These are phyloP conservation scores for Heliosperma pusillum DNA, from an alignment of 148 eudicot species.

Conservation along the genomic window DNA sequence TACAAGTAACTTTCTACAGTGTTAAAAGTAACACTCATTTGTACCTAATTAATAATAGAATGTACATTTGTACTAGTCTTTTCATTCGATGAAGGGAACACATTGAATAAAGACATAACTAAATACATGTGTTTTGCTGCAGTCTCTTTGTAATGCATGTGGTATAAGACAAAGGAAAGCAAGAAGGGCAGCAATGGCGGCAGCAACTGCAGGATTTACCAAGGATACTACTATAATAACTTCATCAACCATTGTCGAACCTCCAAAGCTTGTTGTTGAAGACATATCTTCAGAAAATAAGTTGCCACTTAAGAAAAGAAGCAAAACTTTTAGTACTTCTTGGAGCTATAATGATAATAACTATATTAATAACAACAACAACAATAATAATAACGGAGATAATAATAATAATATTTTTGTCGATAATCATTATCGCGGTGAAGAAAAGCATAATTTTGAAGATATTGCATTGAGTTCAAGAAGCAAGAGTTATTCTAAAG, in stretches of 20 bases:
- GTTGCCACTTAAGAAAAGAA: slow-evolving; percentile 29
- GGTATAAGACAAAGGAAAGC: slow-evolving; percentile 62
- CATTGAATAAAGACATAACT: neutral
- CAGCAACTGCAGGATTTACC: slow-evolving; percentile 26
- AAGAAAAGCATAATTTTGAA: slow-evolving; percentile 10
- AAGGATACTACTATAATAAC: neutral
- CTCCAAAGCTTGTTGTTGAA: slow-evolving; percentile 20
- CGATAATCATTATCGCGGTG: neutral
- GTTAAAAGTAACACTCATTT: neutral
- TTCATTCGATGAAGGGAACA: neutral
- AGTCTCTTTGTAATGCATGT: slow-evolving; percentile 67
- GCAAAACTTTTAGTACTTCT: slow-evolving; percentile 27
- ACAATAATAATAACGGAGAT: neutral
- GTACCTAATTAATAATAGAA: neutral
- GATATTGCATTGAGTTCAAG: slow-evolving; percentile 24
- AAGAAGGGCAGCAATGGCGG: slow-evolving; percentile 44
- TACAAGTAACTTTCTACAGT: neutral
- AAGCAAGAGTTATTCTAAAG: neutral
- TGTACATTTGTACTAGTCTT: neutral
- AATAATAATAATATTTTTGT: neutral
- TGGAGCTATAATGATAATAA: neutral
- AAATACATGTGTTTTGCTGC: slow-evolving; percentile 14
- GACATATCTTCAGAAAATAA: slow-evolving; percentile 23
- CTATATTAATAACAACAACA: neutral
- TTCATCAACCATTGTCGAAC: neutral